Conservation (phyloP, 768 basidiomycete species). For the Cyathus striatus region DNA sequence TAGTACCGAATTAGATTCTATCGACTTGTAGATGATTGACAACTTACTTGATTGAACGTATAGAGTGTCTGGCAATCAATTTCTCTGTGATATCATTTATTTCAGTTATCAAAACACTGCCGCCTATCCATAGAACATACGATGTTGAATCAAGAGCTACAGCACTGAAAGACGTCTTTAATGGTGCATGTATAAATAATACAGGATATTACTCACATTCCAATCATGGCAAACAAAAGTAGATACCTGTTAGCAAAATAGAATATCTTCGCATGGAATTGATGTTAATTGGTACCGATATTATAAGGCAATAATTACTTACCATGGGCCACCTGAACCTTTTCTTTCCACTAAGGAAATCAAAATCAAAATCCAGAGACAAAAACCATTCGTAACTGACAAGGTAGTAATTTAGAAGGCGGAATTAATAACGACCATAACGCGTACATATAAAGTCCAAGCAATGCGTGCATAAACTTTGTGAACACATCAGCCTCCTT, state of each 20-base stretch:
- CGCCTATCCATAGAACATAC: too few relatives aligned
- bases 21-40: background rate
- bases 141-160: slow-evolving; percentile 45
- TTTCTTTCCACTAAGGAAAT: slow-evolving; percentile 49
- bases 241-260: slow-evolving; percentile 67
- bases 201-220: slow-evolving; percentile 46
- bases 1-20: background rate
- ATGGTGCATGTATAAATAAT: slow-evolving; percentile 6
- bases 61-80: slow-evolving; percentile 1
- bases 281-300: background rate
- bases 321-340: slow-evolving; percentile 69
- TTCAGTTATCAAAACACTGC: too few relatives aligned
- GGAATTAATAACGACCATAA: background rate
- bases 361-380: slow-evolving; percentile 58
- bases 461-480: slow-evolving; percentile 52
- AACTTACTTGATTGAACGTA: slow-evolving; percentile 1
- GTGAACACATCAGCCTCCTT: slow-evolving; percentile 39
- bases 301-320: slow-evolving; percentile 7
- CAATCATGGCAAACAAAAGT: slow-evolving; percentile 59
- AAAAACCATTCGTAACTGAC: slow-evolving; percentile 50
- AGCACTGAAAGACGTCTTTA: slow-evolving; percentile 24
- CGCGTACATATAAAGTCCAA: slow-evolving; percentile 49
- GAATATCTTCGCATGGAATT: slow-evolving; percentile 42
- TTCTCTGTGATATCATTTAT: too few relatives aligned
- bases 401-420: background rate